A percentile compares a stretch with the other conserved stretches of the same genome.
Evolutionary conservation across 176 grass and related monocot species (phyloP).

Genomic region (Juncus effusus): DNA sequence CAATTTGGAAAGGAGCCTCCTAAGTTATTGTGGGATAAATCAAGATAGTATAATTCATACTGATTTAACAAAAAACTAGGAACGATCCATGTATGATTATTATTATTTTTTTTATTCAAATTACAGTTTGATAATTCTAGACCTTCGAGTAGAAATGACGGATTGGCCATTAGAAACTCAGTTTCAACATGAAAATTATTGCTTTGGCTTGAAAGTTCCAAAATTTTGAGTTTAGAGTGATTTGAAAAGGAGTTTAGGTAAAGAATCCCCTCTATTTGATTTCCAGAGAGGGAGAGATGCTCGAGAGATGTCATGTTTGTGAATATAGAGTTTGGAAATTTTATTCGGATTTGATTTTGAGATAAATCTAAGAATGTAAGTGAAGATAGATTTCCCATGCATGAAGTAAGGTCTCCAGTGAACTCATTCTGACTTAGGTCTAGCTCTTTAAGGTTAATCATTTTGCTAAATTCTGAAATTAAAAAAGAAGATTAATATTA

Average conservation of each 20-base stretch:
- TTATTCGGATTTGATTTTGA: conserved; percentile 8
- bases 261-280: conserved; percentile 18
- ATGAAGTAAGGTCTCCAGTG: conserved; percentile 16
- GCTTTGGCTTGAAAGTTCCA: conserved; percentile 19
- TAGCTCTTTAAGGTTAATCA: conserved; percentile 19
- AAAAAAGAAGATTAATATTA: no score
- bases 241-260: conserved; percentile 8
- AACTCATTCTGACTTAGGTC: conserved; percentile 1
- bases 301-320: conserved; percentile 13
- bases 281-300: conserved; percentile 19
- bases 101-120: conserved; percentile 16
- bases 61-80: conserved; percentile 29
- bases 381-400: conserved; percentile 21
- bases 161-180: conserved; percentile 13
- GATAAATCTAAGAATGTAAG: conserved; percentile 27
- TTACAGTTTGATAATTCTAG: conserved; percentile 26
- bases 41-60: conserved; percentile 14
- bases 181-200: conserved; percentile 14
- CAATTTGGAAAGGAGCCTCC: conserved; percentile 21
- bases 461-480: conserved; percentile 17
- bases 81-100: not conserved
- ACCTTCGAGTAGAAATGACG: conserved; percentile 14
- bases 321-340: conserved; percentile 20
- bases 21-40: conserved; percentile 29
- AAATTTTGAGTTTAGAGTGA: conserved; percentile 9